Conservation (phyloP, 768 basidiomycete species). For the Chiua virens region DNA sequence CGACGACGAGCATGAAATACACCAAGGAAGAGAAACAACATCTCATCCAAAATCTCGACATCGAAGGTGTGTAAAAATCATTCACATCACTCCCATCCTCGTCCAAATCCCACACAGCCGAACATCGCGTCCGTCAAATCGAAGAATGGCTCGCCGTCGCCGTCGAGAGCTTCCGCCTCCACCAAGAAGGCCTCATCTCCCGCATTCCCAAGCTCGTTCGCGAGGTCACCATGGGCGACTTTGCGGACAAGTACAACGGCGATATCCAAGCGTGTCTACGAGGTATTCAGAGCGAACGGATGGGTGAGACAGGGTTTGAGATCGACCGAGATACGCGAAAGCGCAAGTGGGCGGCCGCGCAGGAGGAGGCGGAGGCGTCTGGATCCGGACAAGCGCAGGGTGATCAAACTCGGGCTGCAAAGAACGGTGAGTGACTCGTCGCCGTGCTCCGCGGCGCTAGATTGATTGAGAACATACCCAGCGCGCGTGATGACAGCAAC, state of each 20-base stretch:
- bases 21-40: conserved; percentile 73
- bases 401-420: conserved; percentile 43
- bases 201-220: conserved; percentile 77
- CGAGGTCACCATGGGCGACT: conserved; percentile 71
- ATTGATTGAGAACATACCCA: conserved; percentile 17
- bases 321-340: conserved; percentile 71
- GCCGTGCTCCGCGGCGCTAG: background rate
- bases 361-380: conserved; percentile 51
- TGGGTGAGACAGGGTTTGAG: conserved; percentile 52
- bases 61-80: conserved; percentile 56
- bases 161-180: conserved; percentile 71
- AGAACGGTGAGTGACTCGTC: conserved; percentile 52
- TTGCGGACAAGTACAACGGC: conserved; percentile 75
- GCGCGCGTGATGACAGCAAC: conserved; percentile 50
- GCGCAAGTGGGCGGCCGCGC: conserved; percentile 71
- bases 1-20: conserved; percentile 32
- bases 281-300: conserved; percentile 64
- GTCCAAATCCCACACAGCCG: conserved; percentile 42
- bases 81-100: no score
- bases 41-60: conserved; percentile 72
- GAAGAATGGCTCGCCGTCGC: conserved; percentile 73
- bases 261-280: conserved; percentile 70
- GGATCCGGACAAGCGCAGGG: conserved; percentile 22
- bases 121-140: conserved; percentile 72
- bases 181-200: conserved; percentile 72